Conservation (phyloP, 352 stramenopile genomes). For the Aphanomyces cochlioides region DNA sequence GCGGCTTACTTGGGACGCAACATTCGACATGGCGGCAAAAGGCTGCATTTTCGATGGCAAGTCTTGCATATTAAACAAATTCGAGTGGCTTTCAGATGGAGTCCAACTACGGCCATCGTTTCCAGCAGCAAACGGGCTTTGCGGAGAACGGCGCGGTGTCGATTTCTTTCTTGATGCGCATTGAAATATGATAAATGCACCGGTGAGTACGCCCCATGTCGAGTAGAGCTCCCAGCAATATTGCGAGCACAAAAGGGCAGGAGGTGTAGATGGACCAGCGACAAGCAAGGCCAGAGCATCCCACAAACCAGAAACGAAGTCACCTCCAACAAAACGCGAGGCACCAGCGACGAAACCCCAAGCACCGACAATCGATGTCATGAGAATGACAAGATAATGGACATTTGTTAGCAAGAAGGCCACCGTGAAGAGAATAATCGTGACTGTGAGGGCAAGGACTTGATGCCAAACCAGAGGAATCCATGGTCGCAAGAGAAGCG, state of each 20-base stretch:
- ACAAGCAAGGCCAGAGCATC: constrained; percentile 63
- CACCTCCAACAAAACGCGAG: constrained; percentile 63
- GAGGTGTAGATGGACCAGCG: constrained; percentile 36
- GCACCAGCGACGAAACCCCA: constrained; percentile 63
- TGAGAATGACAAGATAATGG: constrained; percentile 64
- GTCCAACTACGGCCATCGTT: constrained; percentile 73
- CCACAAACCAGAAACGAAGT: constrained; percentile 64
- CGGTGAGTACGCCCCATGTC: constrained; percentile 45
- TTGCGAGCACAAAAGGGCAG: constrained; percentile 50
- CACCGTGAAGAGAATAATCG: constrained; percentile 43
- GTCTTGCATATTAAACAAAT: constrained; percentile 74
- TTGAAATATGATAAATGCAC: constrained; percentile 41
- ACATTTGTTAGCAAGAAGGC: constrained; percentile 42
- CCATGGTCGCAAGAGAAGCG: constrained; percentile 62
- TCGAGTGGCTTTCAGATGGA: constrained; percentile 44
- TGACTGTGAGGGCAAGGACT: constrained; percentile 49
- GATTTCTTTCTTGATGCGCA: constrained; percentile 37
- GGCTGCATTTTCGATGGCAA: constrained; percentile 80
- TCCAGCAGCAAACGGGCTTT: constrained; percentile 66
- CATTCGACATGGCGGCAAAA: constrained; percentile 75
- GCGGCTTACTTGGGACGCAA: constrained; percentile 80
- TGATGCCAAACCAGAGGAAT: constrained; percentile 55
- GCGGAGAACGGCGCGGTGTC: background rate
- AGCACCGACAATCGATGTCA: constrained; percentile 63
- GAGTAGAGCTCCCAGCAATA: constrained; percentile 63